Conservation (phyloP, 2,329 filamentous ascomycete species). For the Lecanoromycetidae sp. region DNA sequence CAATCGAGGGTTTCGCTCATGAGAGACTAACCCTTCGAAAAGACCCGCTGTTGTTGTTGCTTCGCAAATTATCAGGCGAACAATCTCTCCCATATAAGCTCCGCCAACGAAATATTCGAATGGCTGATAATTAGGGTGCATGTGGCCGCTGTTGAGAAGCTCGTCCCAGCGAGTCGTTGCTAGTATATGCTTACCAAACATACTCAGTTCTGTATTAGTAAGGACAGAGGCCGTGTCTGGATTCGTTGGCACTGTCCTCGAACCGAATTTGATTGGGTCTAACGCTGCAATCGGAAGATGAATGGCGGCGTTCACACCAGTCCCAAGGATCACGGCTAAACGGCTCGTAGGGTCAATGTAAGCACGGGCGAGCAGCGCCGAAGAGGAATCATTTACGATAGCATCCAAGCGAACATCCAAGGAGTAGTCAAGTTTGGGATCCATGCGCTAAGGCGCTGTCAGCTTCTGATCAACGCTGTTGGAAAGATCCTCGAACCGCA, state of each 20-base stretch:
- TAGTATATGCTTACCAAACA: constrained; percentile 49
- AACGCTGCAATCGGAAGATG: constrained; percentile 44
- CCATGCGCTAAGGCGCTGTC: not conserved
- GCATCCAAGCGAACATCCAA: constrained; percentile 49
- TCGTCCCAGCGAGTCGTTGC: constrained; percentile 52
- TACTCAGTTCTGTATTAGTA: constrained; percentile 54
- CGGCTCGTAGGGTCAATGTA: constrained; percentile 49
- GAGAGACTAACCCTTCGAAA: constrained; percentile 47
- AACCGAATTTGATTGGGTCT: constrained; percentile 43
- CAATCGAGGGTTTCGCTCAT: constrained; percentile 37
- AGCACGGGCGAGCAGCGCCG: constrained; percentile 49
- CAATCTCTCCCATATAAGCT: constrained; percentile 52
- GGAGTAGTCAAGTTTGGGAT: constrained; percentile 24
- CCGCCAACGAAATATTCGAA: constrained; percentile 54
- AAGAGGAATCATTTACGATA: constrained; percentile 53
- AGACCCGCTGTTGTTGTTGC: constrained; percentile 44
- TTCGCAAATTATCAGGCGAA: constrained; percentile 48
- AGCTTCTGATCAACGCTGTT: too few relatives aligned
- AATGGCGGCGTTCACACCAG: constrained; percentile 53
- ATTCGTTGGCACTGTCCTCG: constrained; percentile 44
- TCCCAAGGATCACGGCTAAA: constrained; percentile 53
- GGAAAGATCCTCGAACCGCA: constrained; percentile 21
- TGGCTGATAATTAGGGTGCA: constrained; percentile 51
- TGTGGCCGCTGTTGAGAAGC: constrained; percentile 43
- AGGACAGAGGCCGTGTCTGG: constrained; percentile 45